These are phyloP conservation scores for Dipteronia sinensis DNA, from an alignment of 345 rosid genomes.

Conservation along the genomic window DNA sequence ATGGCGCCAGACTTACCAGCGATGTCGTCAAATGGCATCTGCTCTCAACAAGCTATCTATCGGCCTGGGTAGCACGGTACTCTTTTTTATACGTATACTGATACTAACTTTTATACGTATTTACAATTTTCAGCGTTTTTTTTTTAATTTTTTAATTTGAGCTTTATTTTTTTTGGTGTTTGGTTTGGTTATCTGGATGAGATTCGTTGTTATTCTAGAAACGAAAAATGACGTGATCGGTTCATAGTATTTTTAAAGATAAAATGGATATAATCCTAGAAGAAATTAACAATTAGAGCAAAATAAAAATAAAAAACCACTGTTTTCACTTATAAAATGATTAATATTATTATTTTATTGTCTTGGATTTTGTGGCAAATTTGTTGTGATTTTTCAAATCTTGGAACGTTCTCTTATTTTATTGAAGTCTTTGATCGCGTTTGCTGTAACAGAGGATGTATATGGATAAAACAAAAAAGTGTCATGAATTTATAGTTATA, in stretches of 20 bases:
- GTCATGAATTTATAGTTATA: neutral
- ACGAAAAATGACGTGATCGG: too few relatives aligned
- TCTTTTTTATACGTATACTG: neutral
- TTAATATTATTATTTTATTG: too few relatives aligned
- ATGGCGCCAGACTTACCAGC: constrained; percentile 75
- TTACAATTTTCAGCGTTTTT: neutral
- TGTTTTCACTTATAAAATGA: neutral
- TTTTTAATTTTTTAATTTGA: too few relatives aligned
- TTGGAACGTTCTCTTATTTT: neutral
- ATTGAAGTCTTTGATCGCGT: neutral
- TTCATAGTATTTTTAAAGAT: too few relatives aligned
- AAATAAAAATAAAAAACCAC: neutral
- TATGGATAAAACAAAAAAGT: neutral
- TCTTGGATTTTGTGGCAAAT: too few relatives aligned
- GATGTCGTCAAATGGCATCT: constrained; percentile 88
- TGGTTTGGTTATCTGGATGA: too few relatives aligned
- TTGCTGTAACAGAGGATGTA: neutral
- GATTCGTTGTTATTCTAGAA: too few relatives aligned
- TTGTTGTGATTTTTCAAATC: too few relatives aligned
- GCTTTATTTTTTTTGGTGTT: too few relatives aligned
- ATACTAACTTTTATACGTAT: neutral
- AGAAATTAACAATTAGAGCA: neutral
- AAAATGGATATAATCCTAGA: too few relatives aligned
- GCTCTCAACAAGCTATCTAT: constrained; percentile 67
- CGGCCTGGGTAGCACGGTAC: constrained; percentile 78